phyloP scores from a whole-genome alignment of 768 basidiomycete species.

The Trametes villosa region DNA sequence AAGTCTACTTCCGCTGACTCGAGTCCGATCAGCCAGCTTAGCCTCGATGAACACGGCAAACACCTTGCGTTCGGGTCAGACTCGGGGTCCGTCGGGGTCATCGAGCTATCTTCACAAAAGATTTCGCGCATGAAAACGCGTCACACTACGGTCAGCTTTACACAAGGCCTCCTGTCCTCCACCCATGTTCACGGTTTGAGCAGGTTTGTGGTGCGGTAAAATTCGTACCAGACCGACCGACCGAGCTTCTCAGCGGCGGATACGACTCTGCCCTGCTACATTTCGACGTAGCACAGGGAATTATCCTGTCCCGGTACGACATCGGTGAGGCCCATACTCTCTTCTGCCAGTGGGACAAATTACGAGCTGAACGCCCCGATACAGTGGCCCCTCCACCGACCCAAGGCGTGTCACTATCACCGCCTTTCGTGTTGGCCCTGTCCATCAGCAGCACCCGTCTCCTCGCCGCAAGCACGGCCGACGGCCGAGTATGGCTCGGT shows the following conservation, averaged over 20 bases:
- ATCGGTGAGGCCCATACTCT: conserved; percentile 49
- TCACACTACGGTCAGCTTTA: conserved; percentile 62
- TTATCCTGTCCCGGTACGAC: conserved; percentile 58
- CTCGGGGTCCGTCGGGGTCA: conserved; percentile 65
- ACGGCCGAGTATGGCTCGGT: conserved; percentile 74
- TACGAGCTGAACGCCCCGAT: no score
- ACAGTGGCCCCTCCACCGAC: conserved; percentile 40
- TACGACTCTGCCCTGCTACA: conserved; percentile 74
- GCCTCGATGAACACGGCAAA: conserved; percentile 55
- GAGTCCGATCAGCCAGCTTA: conserved; percentile 59
- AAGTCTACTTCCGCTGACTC: conserved; percentile 17
- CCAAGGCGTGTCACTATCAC: conserved; percentile 63
- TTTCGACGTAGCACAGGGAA: conserved; percentile 63
- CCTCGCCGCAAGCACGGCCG: conserved; percentile 74
- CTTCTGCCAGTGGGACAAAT: no score
- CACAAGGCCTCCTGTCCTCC: not conserved
- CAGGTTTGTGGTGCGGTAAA: conserved; percentile 74
- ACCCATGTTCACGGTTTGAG: conserved; percentile 1
- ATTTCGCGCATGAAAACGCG: conserved; percentile 61
- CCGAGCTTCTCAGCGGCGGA: conserved; percentile 77
- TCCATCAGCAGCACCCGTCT: conserved; percentile 62
- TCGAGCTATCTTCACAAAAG: conserved; percentile 56
- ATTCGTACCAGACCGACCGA: conserved; percentile 73
- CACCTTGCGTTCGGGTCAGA: conserved; percentile 72
- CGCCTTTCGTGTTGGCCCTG: conserved; percentile 72